Base-by-base conservation (phyloP, 2,329 filamentous ascomycete species). In the Pseudogymnoascus destructans region DNA sequence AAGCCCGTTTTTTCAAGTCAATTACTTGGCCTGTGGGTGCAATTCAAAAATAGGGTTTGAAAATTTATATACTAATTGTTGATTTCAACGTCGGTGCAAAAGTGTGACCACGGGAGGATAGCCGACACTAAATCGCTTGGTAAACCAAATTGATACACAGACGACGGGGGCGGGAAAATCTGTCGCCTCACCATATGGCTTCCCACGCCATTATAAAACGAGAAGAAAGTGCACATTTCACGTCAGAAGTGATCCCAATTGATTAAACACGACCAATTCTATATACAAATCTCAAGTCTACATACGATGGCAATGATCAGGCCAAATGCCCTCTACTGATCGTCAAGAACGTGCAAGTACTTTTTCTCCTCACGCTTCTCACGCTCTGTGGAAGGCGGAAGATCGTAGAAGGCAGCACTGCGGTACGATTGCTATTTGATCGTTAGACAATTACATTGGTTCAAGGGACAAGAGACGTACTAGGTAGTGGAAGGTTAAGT, bases 281-380 rank as follows among this genome's bases (percentile, higher is more conserved):
- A 52, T 52, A 52, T 52, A 52, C 46, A 52, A 52, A 30, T 52
- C 25, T 52, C 46, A 52, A 52, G 46, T 52, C 46, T 52, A 52
- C 46, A 52, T 52, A 52, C 46, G 46, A 52, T 19, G 25, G 55
- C n/a, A 27, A 57, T 42, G 15, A 13, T 8, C 8, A 57, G 23
- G 17, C 25, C 25, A 52, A 52, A 30, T 52, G 35, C 35, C 32
- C 49, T 72, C 75, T 84, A 93, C 78, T 90, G 82, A 72, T 93
- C 86, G 71, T 95, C 89, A 70, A 89, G 76, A 61, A 98, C 91
- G 72, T 98, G 93, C 72, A 97, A 76, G 72, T 95, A 98, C 79
- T 96, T 93, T 81, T 85, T 93, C 74, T 97, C 91, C 73, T 97
- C 91, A 67, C 81, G 80, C 80, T 85, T 93, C 79, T 98, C 93